phyloP scores from a whole-genome alignment of 352 stramenopile genomes.

The Pythium guiyangense region DNA sequence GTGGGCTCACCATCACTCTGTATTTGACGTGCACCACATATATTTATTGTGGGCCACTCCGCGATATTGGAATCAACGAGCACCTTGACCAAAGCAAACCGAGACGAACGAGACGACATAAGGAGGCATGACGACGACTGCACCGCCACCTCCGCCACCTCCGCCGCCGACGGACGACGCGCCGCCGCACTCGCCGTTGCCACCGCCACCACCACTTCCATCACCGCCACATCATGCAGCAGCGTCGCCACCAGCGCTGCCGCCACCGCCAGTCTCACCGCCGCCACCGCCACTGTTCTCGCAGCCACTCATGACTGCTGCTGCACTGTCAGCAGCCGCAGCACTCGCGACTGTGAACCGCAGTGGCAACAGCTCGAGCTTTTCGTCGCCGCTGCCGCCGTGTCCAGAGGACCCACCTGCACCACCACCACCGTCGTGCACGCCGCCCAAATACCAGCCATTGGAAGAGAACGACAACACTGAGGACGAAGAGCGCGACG shows the following conservation, averaged over 20 bases:
- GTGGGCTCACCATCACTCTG: too few species aligned
- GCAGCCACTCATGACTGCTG: not conserved
- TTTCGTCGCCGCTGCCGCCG: constrained; percentile 68
- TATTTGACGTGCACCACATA: too few species aligned
- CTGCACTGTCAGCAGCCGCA: not conserved
- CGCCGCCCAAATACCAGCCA: constrained; percentile 65
- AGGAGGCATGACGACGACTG: too few species aligned
- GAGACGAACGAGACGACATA: too few species aligned
- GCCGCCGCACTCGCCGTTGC: too few species aligned
- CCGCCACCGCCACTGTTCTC: constrained; percentile 2
- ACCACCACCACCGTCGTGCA: constrained; percentile 52
- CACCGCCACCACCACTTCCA: constrained; percentile 1
- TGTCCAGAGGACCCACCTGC: constrained; percentile 66
- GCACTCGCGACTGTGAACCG: not conserved
- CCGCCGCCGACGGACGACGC: too few species aligned
- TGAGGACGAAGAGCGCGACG: constrained; percentile 32
- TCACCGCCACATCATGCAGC: not conserved
- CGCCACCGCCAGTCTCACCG: constrained; percentile 4
- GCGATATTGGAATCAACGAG: too few species aligned
- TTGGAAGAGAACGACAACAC: constrained; percentile 43
- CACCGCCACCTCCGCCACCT: too few species aligned
- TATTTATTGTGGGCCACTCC: too few species aligned
- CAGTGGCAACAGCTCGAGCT: constrained; percentile 46
- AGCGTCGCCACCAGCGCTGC: constrained; percentile 1
- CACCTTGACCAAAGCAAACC: too few species aligned